Base-by-base conservation (phyloP, 2,329 filamentous ascomycete species). In the Amylocarpus encephaloides region DNA sequence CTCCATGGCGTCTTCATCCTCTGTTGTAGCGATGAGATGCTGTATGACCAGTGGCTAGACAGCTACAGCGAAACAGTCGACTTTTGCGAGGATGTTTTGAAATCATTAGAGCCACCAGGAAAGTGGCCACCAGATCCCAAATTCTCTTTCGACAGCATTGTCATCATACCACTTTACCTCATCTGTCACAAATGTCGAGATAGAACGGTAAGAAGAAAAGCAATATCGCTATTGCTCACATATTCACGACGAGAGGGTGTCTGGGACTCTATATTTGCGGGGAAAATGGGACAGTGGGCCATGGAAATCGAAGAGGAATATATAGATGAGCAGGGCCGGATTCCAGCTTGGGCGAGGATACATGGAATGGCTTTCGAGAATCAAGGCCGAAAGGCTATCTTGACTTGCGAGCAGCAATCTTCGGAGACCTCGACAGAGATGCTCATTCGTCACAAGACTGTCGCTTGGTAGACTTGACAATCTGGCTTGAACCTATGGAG, bases 171-270 rank as follows among this genome's bases (percentile, higher is more conserved):
- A 0, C 70, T 85, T 1, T 85, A 78, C 53, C 74, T 83, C 5
- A 77, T 82, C 9, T 80, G 78, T 5, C 82, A 78, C 9, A 83
- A 82, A 59, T 85, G 80, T 59, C 74, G 80, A 4, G 74, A 83
- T 50, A 71, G 73, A 0, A 56, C 67, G 1, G 71, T 77, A 30
- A 74, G 82, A n/a, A 71, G 78, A 15, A 75, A 76, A 55, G 82
- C 82, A 7, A 81, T 85, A 42, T 72, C 77, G 56, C 67, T 85
- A 9, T 65, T 86, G 49, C 69, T 73, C 43, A 78, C 74, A 56
- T 79, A 78, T 59, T 74, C 79, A 7, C 72, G 82, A n/a, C 47
- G 49, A 15, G 82, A 85, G 64, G 81, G 78, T 18, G 80, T 85
- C 71, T 85, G 82, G 55, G 55, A 57, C 45, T 51, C 45, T 49